Evolutionary conservation across 805 yeast genomes (phyloP).

Genomic region (Starmerella lactis-condensi): DNA sequence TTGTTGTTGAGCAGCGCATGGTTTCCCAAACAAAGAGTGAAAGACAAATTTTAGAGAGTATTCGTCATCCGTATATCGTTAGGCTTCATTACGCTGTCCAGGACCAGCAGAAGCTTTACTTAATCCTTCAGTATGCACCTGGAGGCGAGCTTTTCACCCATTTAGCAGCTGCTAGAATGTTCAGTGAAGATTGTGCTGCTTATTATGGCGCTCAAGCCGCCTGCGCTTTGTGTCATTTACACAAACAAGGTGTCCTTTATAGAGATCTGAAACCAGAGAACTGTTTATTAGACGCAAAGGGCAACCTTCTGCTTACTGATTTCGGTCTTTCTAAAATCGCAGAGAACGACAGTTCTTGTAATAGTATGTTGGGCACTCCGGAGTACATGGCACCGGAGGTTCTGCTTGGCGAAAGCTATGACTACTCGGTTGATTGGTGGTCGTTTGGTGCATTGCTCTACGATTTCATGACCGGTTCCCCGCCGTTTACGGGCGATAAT

Average conservation of each 20-base stretch:
- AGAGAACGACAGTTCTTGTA: slow-evolving; percentile 28
- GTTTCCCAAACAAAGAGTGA: slow-evolving; percentile 69
- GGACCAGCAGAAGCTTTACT: slow-evolving; percentile 55
- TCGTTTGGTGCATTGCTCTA: slow-evolving; percentile 66
- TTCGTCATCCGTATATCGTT: slow-evolving; percentile 66
- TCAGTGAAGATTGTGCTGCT: slow-evolving; percentile 47
- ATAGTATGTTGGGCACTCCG: slow-evolving; percentile 54
- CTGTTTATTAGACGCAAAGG: slow-evolving; percentile 56
- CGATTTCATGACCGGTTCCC: slow-evolving; percentile 69
- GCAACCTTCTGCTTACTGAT: slow-evolving; percentile 69
- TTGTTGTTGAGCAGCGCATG: slow-evolving; percentile 38
- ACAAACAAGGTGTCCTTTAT: slow-evolving; percentile 63
- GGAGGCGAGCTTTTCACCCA: slow-evolving; percentile 75
- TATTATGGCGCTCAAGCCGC: slow-evolving; percentile 69
- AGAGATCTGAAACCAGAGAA: slow-evolving; percentile 83
- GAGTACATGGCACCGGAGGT: slow-evolving; percentile 87
- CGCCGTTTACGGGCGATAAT: slow-evolving; percentile 75
- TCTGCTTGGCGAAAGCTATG: slow-evolving; percentile 56
- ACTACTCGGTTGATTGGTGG: slow-evolving; percentile 79
- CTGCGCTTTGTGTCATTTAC: slow-evolving; percentile 58
- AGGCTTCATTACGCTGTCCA: slow-evolving; percentile 69
- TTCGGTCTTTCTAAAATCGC: slow-evolving; percentile 50
- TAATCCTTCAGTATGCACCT: slow-evolving; percentile 62
- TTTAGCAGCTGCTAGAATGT: slow-evolving; percentile 31
- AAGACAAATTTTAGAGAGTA: slow-evolving; percentile 48